phyloP scores from a whole-genome alignment of 2,329 filamentous ascomycete species.

The Colletotrichum liaoningense region DNA sequence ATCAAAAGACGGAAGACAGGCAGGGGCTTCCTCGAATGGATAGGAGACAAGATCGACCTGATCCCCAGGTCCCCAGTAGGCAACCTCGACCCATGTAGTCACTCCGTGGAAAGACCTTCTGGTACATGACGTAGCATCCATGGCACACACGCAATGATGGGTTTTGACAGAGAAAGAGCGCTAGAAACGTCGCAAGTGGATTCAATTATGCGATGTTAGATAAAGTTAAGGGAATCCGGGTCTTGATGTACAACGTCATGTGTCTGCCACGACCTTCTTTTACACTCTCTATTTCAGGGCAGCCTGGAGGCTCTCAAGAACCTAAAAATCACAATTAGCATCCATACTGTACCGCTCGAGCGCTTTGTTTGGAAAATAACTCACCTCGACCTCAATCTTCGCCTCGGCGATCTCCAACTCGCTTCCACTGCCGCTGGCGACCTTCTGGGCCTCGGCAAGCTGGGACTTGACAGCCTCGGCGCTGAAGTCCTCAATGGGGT shows the following conservation, averaged over 20 bases:
- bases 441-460: constrained; percentile 95
- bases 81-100: background rate
- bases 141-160: background rate
- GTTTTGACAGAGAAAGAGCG: constrained; percentile 5
- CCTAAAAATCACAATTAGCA: constrained; percentile 63
- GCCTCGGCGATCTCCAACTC: constrained; percentile 99
- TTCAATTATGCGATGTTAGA: constrained; percentile 38
- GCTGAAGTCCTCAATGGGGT: constrained; percentile 95
- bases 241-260: constrained; percentile 56
- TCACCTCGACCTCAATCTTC: constrained; percentile 98
- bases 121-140: constrained; percentile 10
- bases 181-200: constrained; percentile 36
- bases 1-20: background rate
- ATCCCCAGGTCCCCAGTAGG: background rate
- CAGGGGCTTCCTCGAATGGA: background rate
- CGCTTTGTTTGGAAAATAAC: constrained; percentile 36
- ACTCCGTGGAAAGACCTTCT: constrained; percentile 10
- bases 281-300: constrained; percentile 81
- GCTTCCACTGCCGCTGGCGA: constrained; percentile 88
- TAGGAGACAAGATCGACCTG: background rate
- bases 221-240: constrained; percentile 38
- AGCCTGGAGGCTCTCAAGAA: constrained; percentile 85
- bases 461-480: constrained; percentile 88
- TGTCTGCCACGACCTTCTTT: constrained; percentile 45
- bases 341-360: background rate